Evolutionary conservation across 1,284 basidiomycete species (phyloP).

Genomic region (Ceratobasidium sp.): DNA sequence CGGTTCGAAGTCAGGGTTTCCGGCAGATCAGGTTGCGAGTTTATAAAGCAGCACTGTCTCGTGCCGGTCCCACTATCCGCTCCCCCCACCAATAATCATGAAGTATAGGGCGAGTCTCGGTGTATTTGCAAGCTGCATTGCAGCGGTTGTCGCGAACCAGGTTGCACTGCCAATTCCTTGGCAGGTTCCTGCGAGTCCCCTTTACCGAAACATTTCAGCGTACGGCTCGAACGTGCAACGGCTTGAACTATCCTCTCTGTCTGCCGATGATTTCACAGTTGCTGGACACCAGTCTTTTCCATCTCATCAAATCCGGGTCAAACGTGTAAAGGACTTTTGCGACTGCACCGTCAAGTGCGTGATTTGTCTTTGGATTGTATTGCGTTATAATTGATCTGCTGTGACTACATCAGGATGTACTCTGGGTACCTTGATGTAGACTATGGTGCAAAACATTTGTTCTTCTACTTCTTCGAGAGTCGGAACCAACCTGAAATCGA

Average conservation of each 20-base stretch:
- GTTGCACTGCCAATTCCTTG: slow-evolving; percentile 2
- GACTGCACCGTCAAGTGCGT: slow-evolving; percentile 33
- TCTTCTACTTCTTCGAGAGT: slow-evolving; percentile 90
- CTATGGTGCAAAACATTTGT: slow-evolving; percentile 73
- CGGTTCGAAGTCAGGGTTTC: slow-evolving; percentile 13
- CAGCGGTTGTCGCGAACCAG: background rate
- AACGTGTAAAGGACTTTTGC: slow-evolving; percentile 33
- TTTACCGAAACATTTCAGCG: slow-evolving; percentile 16
- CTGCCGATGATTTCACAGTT: slow-evolving; percentile 24
- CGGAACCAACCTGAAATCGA: slow-evolving; percentile 67
- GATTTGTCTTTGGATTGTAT: background rate
- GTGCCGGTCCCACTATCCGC: background rate
- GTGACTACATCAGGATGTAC: slow-evolving; percentile 58
- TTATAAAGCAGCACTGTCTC: background rate
- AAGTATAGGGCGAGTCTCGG: background rate
- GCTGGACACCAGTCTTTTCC: slow-evolving; percentile 19
- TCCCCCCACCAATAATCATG: background rate
- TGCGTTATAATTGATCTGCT: background rate
- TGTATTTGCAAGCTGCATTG: background rate
- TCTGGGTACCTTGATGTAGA: slow-evolving; percentile 77
- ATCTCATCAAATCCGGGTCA: slow-evolving; percentile 20
- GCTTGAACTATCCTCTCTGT: slow-evolving; percentile 22
- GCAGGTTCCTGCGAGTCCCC: background rate
- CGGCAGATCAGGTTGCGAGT: background rate
- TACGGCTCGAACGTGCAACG: slow-evolving; percentile 24